Evolutionary conservation across 441 rosid species (phyloP), one percentile per base, ranked within the genome.

Genomic region (Adansonia madagascariensis): DNA sequence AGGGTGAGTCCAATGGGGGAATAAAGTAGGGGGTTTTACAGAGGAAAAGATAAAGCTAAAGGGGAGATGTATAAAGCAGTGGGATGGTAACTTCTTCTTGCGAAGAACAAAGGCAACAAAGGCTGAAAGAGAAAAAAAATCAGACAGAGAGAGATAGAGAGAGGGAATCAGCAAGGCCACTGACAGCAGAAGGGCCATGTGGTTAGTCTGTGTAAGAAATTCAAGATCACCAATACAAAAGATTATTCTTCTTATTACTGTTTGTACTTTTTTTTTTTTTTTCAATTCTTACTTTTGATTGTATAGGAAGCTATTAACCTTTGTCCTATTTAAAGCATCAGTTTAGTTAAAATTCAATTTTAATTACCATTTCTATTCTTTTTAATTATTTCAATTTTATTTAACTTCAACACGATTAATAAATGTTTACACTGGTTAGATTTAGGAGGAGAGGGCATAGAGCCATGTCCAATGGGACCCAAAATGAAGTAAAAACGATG

Each of bases 41-140:
- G 82, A 57, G 76, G 65, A 72, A 74, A 75, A 55, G 47, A 74
- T 60, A 78, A 81, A 85, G 82, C 57, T 80, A 79, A 83, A 75
- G 62, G 60, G 24, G 14, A 80, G 75, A 87, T 70, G 76, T 84
- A 73, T 85, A 87, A 90, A 88, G 91, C 80, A 67, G 74, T 80
- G 78, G 76, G 77, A 88, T 84, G 91, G 89, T 86, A 86, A 85
- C 88, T 8, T 31, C 35, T 89, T 88, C 88, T 85, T 89, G 86
- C 87, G 80, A 86, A 84, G 85, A 91, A 77, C 85, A 85, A 84
- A 87, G 80, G 65, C 66, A 66, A 39, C 65, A 81, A 84, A 82
- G 82, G 75, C 56, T 69, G 63, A 50, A 77, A 84, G 75, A 44
- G 53, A 0, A 15, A 3, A 89, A 86, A 83, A 50, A 50, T 41